Base-by-base conservation (phyloP, 2,329 filamentous ascomycete species). In the Fusarium nisikadoi region DNA sequence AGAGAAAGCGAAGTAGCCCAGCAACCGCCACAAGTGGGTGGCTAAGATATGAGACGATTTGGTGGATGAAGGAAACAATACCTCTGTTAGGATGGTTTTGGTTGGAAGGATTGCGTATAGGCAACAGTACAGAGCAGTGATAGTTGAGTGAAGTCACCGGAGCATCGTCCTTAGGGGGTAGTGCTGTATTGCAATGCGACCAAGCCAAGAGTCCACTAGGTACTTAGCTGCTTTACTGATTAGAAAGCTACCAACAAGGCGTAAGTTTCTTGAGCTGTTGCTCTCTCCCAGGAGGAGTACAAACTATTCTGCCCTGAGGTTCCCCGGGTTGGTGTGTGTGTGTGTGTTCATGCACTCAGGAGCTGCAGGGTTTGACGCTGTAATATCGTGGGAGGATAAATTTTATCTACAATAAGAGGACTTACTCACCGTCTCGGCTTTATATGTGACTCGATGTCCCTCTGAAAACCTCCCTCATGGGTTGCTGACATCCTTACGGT, bases 1-100 rank as follows among this genome's bases (percentile, higher is more conserved):
- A n/a, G 25, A 31, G 38, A 68, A 58, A 25, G 57, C 27, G 25
- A 52, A 16, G 45, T 38, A 63, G 49, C 42, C 56, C 52, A 46
- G 49, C 53, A 54, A 23, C 25, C 25, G 25, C n/a, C 20, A 42
- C 31, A 38, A 29, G 41, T 20, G 41, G 47, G 13, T 17, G 33
- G 13, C 17, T 29, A 31, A 31, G 29, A 11, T 31, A 60, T 41
- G 45, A 43, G 43, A 41, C 39, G 39, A 54, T 13, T 39, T 50
- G 27, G 43, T 53, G 6, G 49, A 27, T n/a, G 10, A 27, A 25
- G 31, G 39, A 33, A 42, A 35, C 13, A 9, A n/a, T 36, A 23
- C 12, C 19, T 16, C 20, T 29, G 43, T 36, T 13, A 42, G 47
- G 19, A 13, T 31, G n/a, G 12, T 33, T 35, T 36, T 16, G 36